phyloP scores from a whole-genome alignment of 805 yeast species.

The Grigorovia humatica region DNA sequence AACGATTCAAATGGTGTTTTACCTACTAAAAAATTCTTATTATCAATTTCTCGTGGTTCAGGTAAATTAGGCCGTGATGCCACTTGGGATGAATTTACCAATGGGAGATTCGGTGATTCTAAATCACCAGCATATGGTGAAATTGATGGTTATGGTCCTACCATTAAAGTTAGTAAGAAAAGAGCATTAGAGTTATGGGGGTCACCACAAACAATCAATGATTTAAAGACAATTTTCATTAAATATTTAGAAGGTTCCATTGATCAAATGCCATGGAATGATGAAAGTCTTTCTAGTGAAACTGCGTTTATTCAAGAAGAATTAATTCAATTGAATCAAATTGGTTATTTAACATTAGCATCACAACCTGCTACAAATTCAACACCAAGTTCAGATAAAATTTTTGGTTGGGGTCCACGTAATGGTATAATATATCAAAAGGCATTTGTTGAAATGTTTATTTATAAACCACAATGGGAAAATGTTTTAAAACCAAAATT shows the following conservation, averaged over 20 bases:
- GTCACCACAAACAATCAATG: constrained; percentile 47
- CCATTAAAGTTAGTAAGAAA: constrained; percentile 60
- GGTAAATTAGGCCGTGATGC: constrained; percentile 83
- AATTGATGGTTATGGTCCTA: constrained; percentile 94
- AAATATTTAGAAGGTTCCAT: constrained; percentile 66
- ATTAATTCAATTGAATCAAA: constrained; percentile 62
- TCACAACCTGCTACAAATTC: constrained; percentile 94
- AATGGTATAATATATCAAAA: constrained; percentile 87
- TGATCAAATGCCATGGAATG: constrained; percentile 86
- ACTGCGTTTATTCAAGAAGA: constrained; percentile 90
- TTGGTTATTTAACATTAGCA: constrained; percentile 76
- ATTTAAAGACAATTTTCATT: constrained; percentile 56
- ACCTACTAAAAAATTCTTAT: constrained; percentile 45
- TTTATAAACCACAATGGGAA: constrained; percentile 66
- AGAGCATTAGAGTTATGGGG: constrained; percentile 77
- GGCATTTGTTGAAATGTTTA: constrained; percentile 83
- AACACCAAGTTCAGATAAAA: constrained; percentile 64
- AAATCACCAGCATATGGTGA: constrained; percentile 97
- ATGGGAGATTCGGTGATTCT: constrained; percentile 92
- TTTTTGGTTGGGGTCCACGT: constrained; percentile 96
- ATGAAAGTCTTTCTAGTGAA: constrained; percentile 74
- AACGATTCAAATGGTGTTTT: constrained; percentile 16
- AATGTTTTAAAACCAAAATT: constrained; percentile 42
- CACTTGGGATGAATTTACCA: constrained; percentile 95
- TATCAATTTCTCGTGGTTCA: constrained; percentile 75